Conservation (phyloP, 176 grass and related monocot species). For the Urochloa ruziziensis region DNA sequence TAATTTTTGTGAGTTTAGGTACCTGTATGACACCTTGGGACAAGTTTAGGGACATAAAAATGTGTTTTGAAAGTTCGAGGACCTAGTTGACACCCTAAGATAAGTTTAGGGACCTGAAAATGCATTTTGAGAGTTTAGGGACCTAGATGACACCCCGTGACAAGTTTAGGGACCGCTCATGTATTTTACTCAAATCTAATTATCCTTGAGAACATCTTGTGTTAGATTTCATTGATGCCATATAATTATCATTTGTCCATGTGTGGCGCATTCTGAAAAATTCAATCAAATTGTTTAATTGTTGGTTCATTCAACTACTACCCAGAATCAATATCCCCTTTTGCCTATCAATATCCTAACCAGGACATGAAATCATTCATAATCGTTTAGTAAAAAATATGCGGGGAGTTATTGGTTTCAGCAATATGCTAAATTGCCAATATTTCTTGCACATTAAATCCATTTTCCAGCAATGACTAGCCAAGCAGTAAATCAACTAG, state of each 20-base stretch:
- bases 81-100: too few species aligned
- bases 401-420: not conserved
- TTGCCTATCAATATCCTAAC: not conserved
- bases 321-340: not conserved
- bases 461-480: not conserved
- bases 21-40: too few species aligned
- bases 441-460: not conserved
- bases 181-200: not conserved
- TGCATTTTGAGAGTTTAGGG: too few species aligned
- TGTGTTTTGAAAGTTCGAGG: too few species aligned
- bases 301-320: not conserved
- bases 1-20: too few species aligned
- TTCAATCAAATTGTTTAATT: not conserved
- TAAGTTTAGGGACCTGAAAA: too few species aligned
- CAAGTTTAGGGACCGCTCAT: too few species aligned
- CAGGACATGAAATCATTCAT: not conserved
- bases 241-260: not conserved
- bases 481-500: constrained; percentile 13
- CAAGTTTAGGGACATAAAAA: too few species aligned
- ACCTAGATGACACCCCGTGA: too few species aligned
- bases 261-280: not conserved
- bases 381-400: constrained; percentile 7
- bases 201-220: not conserved
- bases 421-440: not conserved
- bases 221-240: not conserved